Percentiles rank a stretch among this genome's conserved stretches.
These are phyloP conservation scores for Pyrenophora seminiperda DNA, from an alignment of 2,329 filamentous ascomycete species.

Conservation along the genomic window DNA sequence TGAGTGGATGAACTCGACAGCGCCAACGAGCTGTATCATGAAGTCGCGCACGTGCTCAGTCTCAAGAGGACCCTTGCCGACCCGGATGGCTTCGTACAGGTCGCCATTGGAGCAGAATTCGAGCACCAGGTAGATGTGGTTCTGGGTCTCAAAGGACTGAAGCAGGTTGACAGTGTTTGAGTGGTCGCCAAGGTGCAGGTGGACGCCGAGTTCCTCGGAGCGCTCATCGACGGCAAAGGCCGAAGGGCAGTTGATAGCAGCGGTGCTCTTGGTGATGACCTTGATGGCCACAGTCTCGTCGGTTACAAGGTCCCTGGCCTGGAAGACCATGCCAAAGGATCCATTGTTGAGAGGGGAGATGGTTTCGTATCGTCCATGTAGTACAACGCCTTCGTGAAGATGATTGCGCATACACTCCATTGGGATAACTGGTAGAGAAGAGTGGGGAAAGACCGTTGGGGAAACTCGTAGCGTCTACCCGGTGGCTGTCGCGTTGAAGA, in stretches of 20 bases:
- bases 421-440: conserved; percentile 24
- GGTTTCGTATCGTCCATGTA: conserved; percentile 88
- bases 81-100: conserved; percentile 94
- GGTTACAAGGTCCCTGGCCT: conserved; percentile 79
- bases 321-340: conserved; percentile 98
- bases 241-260: conserved; percentile 62
- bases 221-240: conserved; percentile 79
- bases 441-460: conserved; percentile 31
- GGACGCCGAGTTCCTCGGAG: conserved; percentile 79
- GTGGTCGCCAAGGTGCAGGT: conserved; percentile 77
- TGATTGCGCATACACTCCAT: conserved; percentile 89
- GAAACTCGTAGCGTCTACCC: conserved; percentile 46
- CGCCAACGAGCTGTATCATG: conserved; percentile 91
- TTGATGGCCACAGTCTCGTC: conserved; percentile 90
- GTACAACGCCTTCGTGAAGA: conserved; percentile 77
- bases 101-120: conserved; percentile 96
- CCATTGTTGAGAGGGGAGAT: conserved; percentile 96
- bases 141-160: conserved; percentile 87
- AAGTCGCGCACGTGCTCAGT: conserved; percentile 97
- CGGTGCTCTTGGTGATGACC: conserved; percentile 83
- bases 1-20: conserved; percentile 86
- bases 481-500: conserved; percentile 34
- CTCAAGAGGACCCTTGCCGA: conserved; percentile 83
- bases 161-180: conserved; percentile 93
- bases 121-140: conserved; percentile 88